Evolutionary conservation across 2,329 filamentous ascomycete genomes (phyloP), one percentile per base, ranked within the genome.

Genomic region (Cyphellophora attinorum): DNA sequence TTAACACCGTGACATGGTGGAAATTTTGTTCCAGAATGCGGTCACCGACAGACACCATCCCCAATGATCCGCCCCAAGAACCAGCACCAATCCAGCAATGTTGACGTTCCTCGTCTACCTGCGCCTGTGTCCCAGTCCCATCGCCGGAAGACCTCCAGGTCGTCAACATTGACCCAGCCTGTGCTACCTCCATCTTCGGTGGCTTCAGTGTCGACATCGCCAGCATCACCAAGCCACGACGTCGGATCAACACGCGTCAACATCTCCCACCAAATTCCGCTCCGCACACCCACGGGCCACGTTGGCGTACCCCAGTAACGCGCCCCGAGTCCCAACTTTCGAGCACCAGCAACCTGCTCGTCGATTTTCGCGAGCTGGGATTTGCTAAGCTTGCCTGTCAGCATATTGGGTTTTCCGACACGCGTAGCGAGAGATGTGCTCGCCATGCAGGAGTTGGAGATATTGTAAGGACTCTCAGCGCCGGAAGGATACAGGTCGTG

Each of bases 261-360:
- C 19, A 77, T 50, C 16, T 70, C 54, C 8, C 58, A 57, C 72
- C 72, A 76, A 11, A 76, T 52, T 33, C 64, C 59, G 46, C 75
- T 70, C 21, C 72, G 52, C 47, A 72, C 41, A 27, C 61, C 61
- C 3, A 65, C 52, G 2, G 72, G 72, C 72, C 72, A 76, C 33
- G 51, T 53, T 0, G 72, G 72, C n/a, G 70, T 61, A n/a, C 61
- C 60, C 72, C 72, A 76, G 43, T 75, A 77, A 28, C 73, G 53
- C 1, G 64, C 65, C 44, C 72, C 72, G 29, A 77, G 48, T 0
- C 72, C 72, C 11, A 62, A 56, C 3, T 53, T 47, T 34, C 71
- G 62, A 3, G 72, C 72, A 8, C 59, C 62, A 1, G 54, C 55
- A 27, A 76, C 65, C 46, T 76, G 72, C 2, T 57, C 54, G 17